Conservation (phyloP, 2,329 filamentous ascomycete species). For the Diaporthe vexans region DNA sequence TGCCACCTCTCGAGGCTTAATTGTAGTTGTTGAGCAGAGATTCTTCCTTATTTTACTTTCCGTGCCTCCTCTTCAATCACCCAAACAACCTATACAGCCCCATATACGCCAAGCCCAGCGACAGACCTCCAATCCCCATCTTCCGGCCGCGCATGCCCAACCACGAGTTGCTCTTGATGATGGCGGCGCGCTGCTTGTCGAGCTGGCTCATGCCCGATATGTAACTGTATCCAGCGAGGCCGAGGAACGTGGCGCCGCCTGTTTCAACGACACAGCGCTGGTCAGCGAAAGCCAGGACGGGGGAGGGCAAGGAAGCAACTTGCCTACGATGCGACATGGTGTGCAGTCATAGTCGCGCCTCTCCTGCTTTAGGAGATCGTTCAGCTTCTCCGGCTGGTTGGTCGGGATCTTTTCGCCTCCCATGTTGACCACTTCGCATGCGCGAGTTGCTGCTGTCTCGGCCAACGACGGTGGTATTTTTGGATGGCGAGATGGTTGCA, state of each 20-base stretch:
- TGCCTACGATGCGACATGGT: constrained; percentile 80
- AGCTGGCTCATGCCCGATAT: constrained; percentile 81
- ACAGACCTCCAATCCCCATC: constrained; percentile 76
- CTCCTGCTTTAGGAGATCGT: constrained; percentile 66
- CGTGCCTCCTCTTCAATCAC: constrained; percentile 50
- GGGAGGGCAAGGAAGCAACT: constrained; percentile 47
- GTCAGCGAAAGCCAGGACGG: neutral
- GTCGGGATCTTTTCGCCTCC: constrained; percentile 63
- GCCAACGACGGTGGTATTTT: neutral
- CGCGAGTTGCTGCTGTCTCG: neutral
- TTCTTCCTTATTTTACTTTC: neutral
- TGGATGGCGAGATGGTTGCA: neutral
- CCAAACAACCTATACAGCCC: constrained; percentile 78
- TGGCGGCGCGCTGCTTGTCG: constrained; percentile 73
- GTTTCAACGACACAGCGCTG: constrained; percentile 14
- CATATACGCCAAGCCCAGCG: constrained; percentile 76
- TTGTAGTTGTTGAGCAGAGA: constrained; percentile 17
- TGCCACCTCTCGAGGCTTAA: neutral
- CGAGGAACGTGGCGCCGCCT: constrained; percentile 83
- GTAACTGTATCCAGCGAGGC: constrained; percentile 83
- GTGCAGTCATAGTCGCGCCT: constrained; percentile 76
- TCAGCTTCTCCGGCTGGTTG: constrained; percentile 72
- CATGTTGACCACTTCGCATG: constrained; percentile 51
- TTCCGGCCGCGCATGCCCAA: constrained; percentile 81
- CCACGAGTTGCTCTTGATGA: constrained; percentile 77